Percentiles rank a stretch among this genome's conserved stretches.
Conservation (phyloP, 2,329 filamentous ascomycete genomes). For the Arthrobotrys iridis region DNA sequence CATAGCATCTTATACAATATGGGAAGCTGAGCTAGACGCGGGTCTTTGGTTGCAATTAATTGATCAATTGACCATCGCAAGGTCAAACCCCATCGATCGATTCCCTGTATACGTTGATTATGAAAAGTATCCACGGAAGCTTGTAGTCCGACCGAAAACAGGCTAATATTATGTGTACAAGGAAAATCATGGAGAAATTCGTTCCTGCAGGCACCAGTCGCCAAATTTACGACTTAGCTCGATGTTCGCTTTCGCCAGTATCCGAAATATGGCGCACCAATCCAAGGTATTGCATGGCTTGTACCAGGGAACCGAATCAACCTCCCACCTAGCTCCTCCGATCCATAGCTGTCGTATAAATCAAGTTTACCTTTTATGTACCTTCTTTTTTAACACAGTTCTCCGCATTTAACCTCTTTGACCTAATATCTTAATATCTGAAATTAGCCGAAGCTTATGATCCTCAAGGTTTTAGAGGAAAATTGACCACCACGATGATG, state of each 20-base stretch:
- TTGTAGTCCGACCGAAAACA: constrained; percentile 52
- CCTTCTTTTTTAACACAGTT: too few relatives aligned
- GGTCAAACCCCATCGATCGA: not conserved
- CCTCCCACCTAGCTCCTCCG: constrained; percentile 3
- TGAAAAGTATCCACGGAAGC: constrained; percentile 40
- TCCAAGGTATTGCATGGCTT: constrained; percentile 19
- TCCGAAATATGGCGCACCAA: constrained; percentile 50
- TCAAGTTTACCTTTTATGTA: not conserved
- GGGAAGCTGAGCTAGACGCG: too few relatives aligned
- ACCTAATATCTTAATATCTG: not conserved
- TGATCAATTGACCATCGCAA: too few relatives aligned
- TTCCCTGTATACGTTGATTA: constrained; percentile 32
- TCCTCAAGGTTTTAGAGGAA: constrained; percentile 18
- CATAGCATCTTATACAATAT: too few relatives aligned
- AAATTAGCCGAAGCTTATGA: constrained; percentile 43
- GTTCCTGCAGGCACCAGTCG: constrained; percentile 30
- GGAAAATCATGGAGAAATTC: constrained; percentile 29
- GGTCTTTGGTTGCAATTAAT: not conserved
- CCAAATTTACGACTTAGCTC: not conserved
- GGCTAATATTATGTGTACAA: constrained; percentile 36
- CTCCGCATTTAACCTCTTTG: constrained; percentile 5
- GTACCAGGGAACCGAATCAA: constrained; percentile 1
- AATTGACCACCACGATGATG: not conserved
- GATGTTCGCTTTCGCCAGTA: constrained; percentile 29
- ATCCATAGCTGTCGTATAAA: not conserved